A percentile compares a stretch with the other conserved stretches of the same genome.
Conservation (phyloP, 2,329 filamentous ascomycete species). For the Byssothecium circinans region DNA sequence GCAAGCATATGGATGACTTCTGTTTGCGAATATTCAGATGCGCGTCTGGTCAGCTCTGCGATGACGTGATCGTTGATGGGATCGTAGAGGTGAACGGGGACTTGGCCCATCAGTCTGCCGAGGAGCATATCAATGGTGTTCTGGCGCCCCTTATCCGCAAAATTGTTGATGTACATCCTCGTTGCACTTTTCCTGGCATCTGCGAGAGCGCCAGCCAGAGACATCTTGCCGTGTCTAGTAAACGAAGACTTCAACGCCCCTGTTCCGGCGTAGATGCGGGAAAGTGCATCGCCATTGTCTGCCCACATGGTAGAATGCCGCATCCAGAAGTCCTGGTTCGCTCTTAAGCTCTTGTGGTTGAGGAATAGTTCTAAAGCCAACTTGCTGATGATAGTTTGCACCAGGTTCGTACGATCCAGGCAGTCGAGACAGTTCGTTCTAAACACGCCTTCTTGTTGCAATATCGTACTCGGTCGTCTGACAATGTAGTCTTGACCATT, state of each 20-base stretch:
- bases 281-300: slow-evolving; percentile 92
- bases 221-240: slow-evolving; percentile 94
- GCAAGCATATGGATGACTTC: slow-evolving; percentile 78
- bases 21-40: slow-evolving; percentile 72
- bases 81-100: slow-evolving; percentile 83
- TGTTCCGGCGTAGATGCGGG: slow-evolving; percentile 94
- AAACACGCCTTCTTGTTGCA: slow-evolving; percentile 95
- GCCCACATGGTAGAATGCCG: slow-evolving; percentile 93
- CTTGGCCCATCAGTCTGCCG: slow-evolving; percentile 80
- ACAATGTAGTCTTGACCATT: slow-evolving; percentile 46
- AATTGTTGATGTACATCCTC: slow-evolving; percentile 95
- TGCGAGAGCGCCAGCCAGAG: slow-evolving; percentile 86
- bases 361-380: slow-evolving; percentile 90
- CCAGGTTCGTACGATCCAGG: slow-evolving; percentile 90
- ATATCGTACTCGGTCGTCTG: slow-evolving; percentile 62
- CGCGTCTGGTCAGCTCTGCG: slow-evolving; percentile 69
- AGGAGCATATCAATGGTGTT: slow-evolving; percentile 93
- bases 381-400: slow-evolving; percentile 92
- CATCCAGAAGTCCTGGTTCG: slow-evolving; percentile 83
- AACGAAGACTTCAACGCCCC: slow-evolving; percentile 95
- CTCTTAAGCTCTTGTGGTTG: slow-evolving; percentile 67
- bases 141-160: slow-evolving; percentile 88
- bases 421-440: slow-evolving; percentile 96
- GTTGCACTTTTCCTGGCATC: slow-evolving; percentile 94
- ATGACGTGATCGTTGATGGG: slow-evolving; percentile 91